Evolutionary conservation across 2,329 filamentous ascomycete genomes (phyloP).

Genomic region (Hysterium pulicare): DNA sequence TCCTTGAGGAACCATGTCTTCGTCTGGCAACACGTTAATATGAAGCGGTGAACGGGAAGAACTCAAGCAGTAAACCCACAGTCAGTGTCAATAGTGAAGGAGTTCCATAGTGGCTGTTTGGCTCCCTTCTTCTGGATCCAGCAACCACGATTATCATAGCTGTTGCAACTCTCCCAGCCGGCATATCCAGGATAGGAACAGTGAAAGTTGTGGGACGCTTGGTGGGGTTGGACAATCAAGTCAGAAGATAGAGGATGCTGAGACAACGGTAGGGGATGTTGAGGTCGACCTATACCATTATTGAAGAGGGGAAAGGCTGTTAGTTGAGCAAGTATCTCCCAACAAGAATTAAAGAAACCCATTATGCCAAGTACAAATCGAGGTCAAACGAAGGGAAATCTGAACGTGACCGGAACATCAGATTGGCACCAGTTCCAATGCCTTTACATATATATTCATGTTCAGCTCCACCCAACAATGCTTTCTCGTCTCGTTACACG

Average conservation of each 20-base stretch:
- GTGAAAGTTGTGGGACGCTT: background rate
- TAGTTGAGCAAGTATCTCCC: background rate
- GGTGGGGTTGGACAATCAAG: background rate
- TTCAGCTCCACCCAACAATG: too few relatives aligned
- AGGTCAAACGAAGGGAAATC: too few relatives aligned
- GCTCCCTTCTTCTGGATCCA: background rate
- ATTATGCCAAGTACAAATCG: too few relatives aligned
- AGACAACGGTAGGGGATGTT: background rate
- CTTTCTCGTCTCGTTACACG: too few relatives aligned
- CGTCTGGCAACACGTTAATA: background rate
- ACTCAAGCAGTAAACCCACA: background rate
- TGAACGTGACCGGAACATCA: too few relatives aligned
- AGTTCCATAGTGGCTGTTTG: background rate
- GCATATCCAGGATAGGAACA: background rate
- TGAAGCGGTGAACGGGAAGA: background rate
- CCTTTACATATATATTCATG: too few relatives aligned
- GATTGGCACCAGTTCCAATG: too few relatives aligned
- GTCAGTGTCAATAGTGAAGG: background rate
- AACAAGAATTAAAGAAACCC: conserved; percentile 1
- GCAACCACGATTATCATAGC: background rate
- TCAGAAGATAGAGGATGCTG: background rate
- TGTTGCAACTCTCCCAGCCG: background rate
- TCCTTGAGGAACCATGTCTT: conserved; percentile 2
- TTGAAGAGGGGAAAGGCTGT: background rate
- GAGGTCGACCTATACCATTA: background rate